Evolutionary conservation across 352 stramenopile species (phyloP).

Genomic region (Globisporangium perplexum): DNA sequence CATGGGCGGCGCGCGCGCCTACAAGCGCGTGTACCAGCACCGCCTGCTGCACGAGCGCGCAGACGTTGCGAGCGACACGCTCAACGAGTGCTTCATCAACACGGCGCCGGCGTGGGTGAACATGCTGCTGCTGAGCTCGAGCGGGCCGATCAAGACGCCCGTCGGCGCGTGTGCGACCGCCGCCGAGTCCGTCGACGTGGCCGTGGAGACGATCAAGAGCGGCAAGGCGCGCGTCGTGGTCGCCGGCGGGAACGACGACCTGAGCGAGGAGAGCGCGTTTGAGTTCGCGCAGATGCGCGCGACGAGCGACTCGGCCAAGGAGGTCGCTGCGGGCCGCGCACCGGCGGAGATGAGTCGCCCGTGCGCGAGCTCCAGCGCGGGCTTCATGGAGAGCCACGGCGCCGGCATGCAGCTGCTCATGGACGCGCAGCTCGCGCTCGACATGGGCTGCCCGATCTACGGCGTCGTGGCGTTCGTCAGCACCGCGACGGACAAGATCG

Average conservation of each 20-base stretch:
- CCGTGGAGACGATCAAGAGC: conserved; percentile 85
- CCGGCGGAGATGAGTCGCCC: conserved; percentile 81
- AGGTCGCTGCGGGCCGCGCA: conserved; percentile 69
- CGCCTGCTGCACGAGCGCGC: conserved; percentile 70
- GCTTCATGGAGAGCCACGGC: conserved; percentile 88
- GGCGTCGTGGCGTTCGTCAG: conserved; percentile 74
- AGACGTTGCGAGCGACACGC: conserved; percentile 65
- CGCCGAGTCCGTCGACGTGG: conserved; percentile 85
- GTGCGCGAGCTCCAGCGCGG: conserved; percentile 67
- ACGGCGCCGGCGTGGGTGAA: conserved; percentile 87
- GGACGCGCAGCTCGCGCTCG: conserved; percentile 80
- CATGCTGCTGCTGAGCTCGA: conserved; percentile 84
- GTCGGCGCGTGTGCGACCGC: conserved; percentile 84
- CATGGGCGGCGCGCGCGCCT: too few relatives aligned
- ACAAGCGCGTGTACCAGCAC: too few relatives aligned
- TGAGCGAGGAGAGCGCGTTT: conserved; percentile 77
- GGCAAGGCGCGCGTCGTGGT: conserved; percentile 83
- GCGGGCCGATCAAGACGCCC: conserved; percentile 85
- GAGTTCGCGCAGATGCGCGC: conserved; percentile 90
- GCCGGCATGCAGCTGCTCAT: conserved; percentile 87
- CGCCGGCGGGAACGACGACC: conserved; percentile 84
- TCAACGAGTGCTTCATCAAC: conserved; percentile 89
- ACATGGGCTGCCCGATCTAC: conserved; percentile 87
- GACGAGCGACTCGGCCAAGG: conserved; percentile 82
- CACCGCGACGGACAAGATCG: conserved; percentile 87